Evolutionary conservation across 2,329 filamentous ascomycete species (phyloP).

Genomic region (Calonectria henricotiae): DNA sequence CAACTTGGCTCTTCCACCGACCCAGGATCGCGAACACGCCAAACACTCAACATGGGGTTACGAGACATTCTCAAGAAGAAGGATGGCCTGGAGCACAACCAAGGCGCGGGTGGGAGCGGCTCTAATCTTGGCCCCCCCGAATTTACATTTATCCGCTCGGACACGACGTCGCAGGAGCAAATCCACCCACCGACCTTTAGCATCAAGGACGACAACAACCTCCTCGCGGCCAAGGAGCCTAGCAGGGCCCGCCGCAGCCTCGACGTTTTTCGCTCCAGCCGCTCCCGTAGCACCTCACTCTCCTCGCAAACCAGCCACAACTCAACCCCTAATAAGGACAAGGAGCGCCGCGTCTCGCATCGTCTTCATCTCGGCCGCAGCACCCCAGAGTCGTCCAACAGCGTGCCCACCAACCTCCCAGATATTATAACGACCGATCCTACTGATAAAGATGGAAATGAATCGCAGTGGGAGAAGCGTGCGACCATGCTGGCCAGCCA

Average conservation of each 20-base stretch:
- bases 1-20: constrained; percentile 21
- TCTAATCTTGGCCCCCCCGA: constrained; percentile 69
- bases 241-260: constrained; percentile 62
- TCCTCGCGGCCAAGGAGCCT: constrained; percentile 54
- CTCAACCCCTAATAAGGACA: constrained; percentile 54
- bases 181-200: constrained; percentile 76
- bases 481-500: constrained; percentile 88
- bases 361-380: constrained; percentile 79
- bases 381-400: constrained; percentile 75
- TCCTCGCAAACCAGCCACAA: constrained; percentile 61
- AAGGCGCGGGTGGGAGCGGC: constrained; percentile 59
- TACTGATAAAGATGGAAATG: constrained; percentile 65
- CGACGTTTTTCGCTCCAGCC: constrained; percentile 64
- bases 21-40: constrained; percentile 1
- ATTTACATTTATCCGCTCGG: constrained; percentile 88
- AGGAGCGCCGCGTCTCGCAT: constrained; percentile 74
- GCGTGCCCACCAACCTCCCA: constrained; percentile 86
- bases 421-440: constrained; percentile 73
- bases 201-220: constrained; percentile 47
- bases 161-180: constrained; percentile 85
- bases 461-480: constrained; percentile 91
- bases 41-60: constrained; percentile 63
- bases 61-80: constrained; percentile 72
- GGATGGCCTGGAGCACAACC: constrained; percentile 61
- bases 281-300: constrained; percentile 67